Base-by-base conservation (phyloP, 2,329 filamentous ascomycete genomes). In the Boeremia exigua region DNA sequence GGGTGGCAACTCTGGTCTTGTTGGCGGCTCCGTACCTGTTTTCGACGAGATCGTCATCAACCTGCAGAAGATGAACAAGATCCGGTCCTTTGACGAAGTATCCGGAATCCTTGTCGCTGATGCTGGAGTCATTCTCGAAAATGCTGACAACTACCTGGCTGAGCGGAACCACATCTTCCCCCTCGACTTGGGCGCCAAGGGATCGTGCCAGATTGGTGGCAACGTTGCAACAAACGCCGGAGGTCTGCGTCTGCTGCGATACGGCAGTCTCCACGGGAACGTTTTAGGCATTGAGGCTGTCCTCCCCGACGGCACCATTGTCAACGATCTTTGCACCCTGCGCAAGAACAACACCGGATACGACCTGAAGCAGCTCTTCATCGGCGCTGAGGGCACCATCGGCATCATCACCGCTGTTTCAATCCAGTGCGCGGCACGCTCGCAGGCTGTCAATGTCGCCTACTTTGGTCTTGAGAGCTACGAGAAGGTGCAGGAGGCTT, bases 271-370 rank as follows among this genome's bases (percentile, higher is more conserved):
- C 61, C 95, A 99, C 77, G 95, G 95, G 19, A 97, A 84, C 53
- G 92, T 98, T 1, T 83, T 99, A 14, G 95, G 95, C 25, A 82
- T 99, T 47, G 94, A 99, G 79, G 95, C 90, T 17, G 96, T 99
- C 8, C 82, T 99, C 36, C 91, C 95, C 0, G 91, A 99, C 72
- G 95, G 95, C 49, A 97, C 92, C 6, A 85, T 99, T 65, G 83
- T 99, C 40, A 88, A 98, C 67, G 92, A 97, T 67, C 86, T 99
- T 29, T 89, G 86, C 65, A 93, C 86, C 56, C 82, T 99, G 54
- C 87, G 95, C 64, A 99, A 99, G 82, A 98, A 99, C 82, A 99
- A 99, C 80, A 99, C 95, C 2, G 95, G 95, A 27, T 99, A 98
- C 77, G 96, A 99, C 74, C 78, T 97, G 54, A 97, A 97, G 81